Conservation (phyloP, 2,329 filamentous ascomycete species). For the Alternaria gaisen region DNA sequence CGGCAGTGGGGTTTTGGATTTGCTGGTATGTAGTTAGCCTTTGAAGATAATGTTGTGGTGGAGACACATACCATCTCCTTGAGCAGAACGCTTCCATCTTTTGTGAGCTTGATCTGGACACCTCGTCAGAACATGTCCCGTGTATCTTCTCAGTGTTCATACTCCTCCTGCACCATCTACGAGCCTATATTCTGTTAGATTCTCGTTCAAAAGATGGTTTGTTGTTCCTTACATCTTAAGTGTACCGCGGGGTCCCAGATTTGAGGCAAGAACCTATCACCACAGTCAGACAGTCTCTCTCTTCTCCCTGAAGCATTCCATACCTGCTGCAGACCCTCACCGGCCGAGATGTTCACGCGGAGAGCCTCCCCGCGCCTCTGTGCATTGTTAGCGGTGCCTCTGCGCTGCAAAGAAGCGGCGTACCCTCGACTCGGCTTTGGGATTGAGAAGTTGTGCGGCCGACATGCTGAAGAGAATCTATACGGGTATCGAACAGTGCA, state of each 20-base stretch:
- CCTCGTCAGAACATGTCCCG: slow-evolving; percentile 26
- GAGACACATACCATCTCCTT: slow-evolving; percentile 66
- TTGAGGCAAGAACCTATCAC: slow-evolving; percentile 87
- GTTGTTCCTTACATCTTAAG: slow-evolving; percentile 88
- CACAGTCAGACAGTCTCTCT: slow-evolving; percentile 49
- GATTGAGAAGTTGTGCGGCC: slow-evolving; percentile 96
- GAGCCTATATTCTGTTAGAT: slow-evolving; percentile 57
- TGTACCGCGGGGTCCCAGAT: slow-evolving; percentile 90
- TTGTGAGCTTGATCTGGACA: slow-evolving; percentile 92
- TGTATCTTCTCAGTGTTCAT: slow-evolving; percentile 36
- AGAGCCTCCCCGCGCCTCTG: slow-evolving; percentile 97
- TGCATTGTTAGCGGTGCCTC: slow-evolving; percentile 55
- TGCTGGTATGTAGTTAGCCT: slow-evolving; percentile 60
- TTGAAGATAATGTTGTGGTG: not conserved
- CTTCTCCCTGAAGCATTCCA: not conserved
- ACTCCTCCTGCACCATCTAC: slow-evolving; percentile 70
- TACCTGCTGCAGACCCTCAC: slow-evolving; percentile 74
- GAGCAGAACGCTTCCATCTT: slow-evolving; percentile 90
- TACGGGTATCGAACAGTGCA: slow-evolving; percentile 32
- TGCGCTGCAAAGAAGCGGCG: slow-evolving; percentile 50
- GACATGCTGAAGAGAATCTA: slow-evolving; percentile 71
- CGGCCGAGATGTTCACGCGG: slow-evolving; percentile 94
- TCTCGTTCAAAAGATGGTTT: slow-evolving; percentile 49
- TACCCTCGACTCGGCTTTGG: slow-evolving; percentile 97
- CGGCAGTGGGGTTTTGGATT: slow-evolving; percentile 98